These are phyloP conservation scores for Harrya chromipes DNA, from an alignment of 768 basidiomycete genomes.

Conservation along the genomic window DNA sequence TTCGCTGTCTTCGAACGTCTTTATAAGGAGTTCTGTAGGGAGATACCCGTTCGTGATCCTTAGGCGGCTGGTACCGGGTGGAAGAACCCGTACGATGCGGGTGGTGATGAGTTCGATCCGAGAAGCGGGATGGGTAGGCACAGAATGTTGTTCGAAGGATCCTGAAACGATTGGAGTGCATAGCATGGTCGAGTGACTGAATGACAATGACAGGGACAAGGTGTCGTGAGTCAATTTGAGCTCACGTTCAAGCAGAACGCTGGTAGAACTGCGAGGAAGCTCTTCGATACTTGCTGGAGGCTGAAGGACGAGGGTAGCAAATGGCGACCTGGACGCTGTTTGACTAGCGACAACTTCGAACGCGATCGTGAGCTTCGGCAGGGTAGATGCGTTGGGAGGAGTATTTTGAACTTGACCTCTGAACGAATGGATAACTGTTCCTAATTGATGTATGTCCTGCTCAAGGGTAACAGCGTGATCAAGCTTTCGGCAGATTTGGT, in stretches of 20 bases:
- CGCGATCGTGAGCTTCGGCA: conserved; percentile 19
- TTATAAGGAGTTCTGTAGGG: conserved; percentile 20
- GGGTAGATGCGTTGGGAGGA: conserved; percentile 11
- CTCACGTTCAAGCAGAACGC: conserved; percentile 15
- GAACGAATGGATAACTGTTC: conserved; percentile 8
- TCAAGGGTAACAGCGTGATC: neutral
- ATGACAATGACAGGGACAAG: conserved; percentile 17
- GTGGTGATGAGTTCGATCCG: conserved; percentile 20
- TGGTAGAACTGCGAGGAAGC: conserved; percentile 1
- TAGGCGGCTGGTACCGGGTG: conserved; percentile 1
- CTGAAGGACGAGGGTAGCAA: conserved; percentile 14
- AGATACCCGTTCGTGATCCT: conserved; percentile 9
- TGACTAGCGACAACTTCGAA: conserved; percentile 18
- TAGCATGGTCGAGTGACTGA: conserved; percentile 22
- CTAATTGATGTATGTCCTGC: conserved; percentile 20
- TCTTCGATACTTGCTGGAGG: conserved; percentile 7
- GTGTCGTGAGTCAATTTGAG: conserved; percentile 14
- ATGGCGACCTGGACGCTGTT: conserved; percentile 1
- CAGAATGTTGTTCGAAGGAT: neutral
- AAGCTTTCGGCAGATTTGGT: neutral
- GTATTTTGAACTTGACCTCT: conserved; percentile 1
- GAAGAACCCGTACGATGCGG: conserved; percentile 19
- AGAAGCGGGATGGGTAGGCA: conserved; percentile 7
- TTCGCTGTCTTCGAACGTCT: conserved; percentile 18
- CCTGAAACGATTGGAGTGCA: conserved; percentile 6